Base-by-base conservation (phyloP, 2,329 filamentous ascomycete species). In the Ophiostoma triangulosporum region DNA sequence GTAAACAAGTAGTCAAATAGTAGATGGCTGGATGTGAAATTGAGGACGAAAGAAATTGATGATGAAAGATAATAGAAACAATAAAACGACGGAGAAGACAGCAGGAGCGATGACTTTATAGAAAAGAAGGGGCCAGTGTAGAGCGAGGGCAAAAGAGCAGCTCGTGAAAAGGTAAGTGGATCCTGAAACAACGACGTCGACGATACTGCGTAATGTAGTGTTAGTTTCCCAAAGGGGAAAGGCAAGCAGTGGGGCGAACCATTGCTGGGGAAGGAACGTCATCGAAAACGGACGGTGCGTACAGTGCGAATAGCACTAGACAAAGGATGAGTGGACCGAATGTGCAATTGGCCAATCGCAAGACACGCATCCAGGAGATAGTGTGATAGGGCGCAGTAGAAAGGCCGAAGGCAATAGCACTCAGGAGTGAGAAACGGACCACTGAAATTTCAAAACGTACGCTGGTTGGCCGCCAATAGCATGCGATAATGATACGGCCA, bases 221-320 rank as follows among this genome's bases (percentile, higher is more conserved):
- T 36, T 9, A 51, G 49, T 29, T 11, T 17, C 33, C 49, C 33
- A 32, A 51, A 43, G 35, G 32, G 49, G 49, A 48, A 51, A 32
- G 38, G 24, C 17, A 31, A 26, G 22, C 29, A n/a, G 48, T 46
- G 43, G 43, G 26, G 43, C 43, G 6, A 20, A 9, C 15, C 27
- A 36, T 22, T 24, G 17, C 38, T 43, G 45, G 29, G 29, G 17
- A 48, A 33, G 15, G n/a, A 48, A 26, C 33, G 15, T 52, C 36
- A 45, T 45, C 32, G 14, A 48, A 33, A 43, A 12, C 12, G 15
- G 17, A 24, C 38, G 35, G 35, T 36, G 35, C 35, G n/a, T 3
- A 36, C 35, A 29, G 43, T 46, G 26, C 24, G 22, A 43, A 43
- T 11, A 4, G 20, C 38, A 43, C 38, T 43, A 43, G 38, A 43